These are phyloP conservation scores for Tetrapisispora taiwanensis DNA, from an alignment of 805 yeast genomes.

Conservation along the genomic window DNA sequence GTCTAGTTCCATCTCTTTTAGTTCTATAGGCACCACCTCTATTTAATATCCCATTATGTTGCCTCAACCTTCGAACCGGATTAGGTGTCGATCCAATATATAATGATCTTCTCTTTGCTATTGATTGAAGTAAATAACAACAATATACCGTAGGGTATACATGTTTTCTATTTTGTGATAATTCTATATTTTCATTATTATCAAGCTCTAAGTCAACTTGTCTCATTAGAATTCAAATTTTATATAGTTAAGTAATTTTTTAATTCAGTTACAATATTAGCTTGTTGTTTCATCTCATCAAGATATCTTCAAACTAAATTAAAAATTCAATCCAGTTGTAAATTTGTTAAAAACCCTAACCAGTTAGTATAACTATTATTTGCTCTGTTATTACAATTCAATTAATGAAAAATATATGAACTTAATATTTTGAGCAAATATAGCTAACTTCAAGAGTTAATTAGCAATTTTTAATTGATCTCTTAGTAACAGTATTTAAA, in stretches of 20 bases:
- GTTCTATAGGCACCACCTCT: conserved; percentile 66
- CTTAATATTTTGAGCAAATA: too few relatives aligned
- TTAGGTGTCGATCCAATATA: conserved; percentile 80
- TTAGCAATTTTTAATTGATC: too few relatives aligned
- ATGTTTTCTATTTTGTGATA: conserved; percentile 2
- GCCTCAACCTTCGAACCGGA: conserved; percentile 57
- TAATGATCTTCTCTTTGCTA: conserved; percentile 45
- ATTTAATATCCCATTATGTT: conserved; percentile 62
- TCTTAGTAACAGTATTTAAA: too few relatives aligned
- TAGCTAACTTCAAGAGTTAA: too few relatives aligned
- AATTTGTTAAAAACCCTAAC: too few relatives aligned
- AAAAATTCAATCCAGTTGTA: too few relatives aligned
- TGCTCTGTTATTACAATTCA: too few relatives aligned
- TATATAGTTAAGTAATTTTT: too few relatives aligned
- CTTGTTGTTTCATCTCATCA: background rate
- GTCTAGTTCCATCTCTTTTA: conserved; percentile 45
- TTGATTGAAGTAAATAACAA: conserved; percentile 58
- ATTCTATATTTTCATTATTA: background rate
- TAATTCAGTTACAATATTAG: background rate
- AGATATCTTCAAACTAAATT: too few relatives aligned
- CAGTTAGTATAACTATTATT: too few relatives aligned
- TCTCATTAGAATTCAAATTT: background rate
- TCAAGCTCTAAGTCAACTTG: background rate
- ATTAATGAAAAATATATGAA: too few relatives aligned
- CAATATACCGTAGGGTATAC: conserved; percentile 41